Conservation (phyloP, 2,329 filamentous ascomycete species). For the Fusarium continuum region DNA sequence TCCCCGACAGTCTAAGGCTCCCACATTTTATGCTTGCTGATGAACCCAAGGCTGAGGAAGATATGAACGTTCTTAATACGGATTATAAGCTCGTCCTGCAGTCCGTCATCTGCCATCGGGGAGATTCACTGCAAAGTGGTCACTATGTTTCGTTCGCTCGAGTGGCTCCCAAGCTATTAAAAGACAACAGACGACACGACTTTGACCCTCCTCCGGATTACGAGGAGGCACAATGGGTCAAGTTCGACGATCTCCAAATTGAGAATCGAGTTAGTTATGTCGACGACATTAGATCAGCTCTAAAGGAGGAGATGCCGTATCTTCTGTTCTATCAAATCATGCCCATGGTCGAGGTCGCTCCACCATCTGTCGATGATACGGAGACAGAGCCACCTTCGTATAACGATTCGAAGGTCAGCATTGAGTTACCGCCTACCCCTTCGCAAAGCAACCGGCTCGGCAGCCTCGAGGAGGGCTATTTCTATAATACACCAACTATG, state of each 20-base stretch:
- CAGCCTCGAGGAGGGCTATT: constrained; percentile 40
- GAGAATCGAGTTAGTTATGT: constrained; percentile 77
- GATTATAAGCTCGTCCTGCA: constrained; percentile 94
- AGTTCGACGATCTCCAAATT: constrained; percentile 84
- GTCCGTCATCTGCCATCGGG: constrained; percentile 91
- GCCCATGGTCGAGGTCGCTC: constrained; percentile 77
- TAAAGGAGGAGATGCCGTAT: constrained; percentile 91
- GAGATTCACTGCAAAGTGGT: constrained; percentile 83
- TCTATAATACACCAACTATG: constrained; percentile 39
- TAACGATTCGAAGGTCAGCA: constrained; percentile 58
- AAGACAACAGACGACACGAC: constrained; percentile 65
- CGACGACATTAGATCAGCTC: constrained; percentile 77
- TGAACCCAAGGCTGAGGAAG: constrained; percentile 69
- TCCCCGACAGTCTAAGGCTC: constrained; percentile 80
- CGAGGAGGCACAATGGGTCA: constrained; percentile 82
- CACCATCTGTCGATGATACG: constrained; percentile 57
- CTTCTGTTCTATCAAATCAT: constrained; percentile 95
- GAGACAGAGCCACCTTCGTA: constrained; percentile 68
- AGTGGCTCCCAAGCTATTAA: constrained; percentile 71
- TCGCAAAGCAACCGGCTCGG: constrained; percentile 29
- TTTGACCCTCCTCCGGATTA: constrained; percentile 71
- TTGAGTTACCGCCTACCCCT: constrained; percentile 47
- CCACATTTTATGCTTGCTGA: constrained; percentile 88
- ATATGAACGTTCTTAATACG: constrained; percentile 73
- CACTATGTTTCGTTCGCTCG: constrained; percentile 91